Percentiles rank a stretch among this genome's conserved stretches.
Evolutionary conservation across 2,329 filamentous ascomycete genomes (phyloP).

Genomic region (Aspergillus sp.): DNA sequence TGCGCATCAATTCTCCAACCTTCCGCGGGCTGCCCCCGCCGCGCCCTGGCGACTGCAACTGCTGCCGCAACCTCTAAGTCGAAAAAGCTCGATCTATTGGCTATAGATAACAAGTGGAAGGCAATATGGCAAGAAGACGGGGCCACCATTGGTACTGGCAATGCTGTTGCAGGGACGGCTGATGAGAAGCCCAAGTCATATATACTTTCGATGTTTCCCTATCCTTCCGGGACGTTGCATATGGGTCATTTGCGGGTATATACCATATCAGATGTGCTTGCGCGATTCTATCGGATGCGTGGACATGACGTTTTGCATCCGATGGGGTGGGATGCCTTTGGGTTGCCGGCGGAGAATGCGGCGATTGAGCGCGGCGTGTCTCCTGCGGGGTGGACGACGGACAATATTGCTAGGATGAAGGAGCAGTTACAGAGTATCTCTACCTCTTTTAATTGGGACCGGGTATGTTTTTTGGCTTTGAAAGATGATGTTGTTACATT

Average conservation of each 20-base stretch:
- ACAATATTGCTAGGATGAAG: slow-evolving; percentile 84
- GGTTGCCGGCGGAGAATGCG: slow-evolving; percentile 86
- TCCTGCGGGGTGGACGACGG: slow-evolving; percentile 74
- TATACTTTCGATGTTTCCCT: slow-evolving; percentile 89
- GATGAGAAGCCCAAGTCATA: slow-evolving; percentile 54
- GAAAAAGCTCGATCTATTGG: slow-evolving; percentile 43
- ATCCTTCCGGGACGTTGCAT: slow-evolving; percentile 83
- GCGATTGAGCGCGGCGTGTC: slow-evolving; percentile 79
- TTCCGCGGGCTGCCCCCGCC: slow-evolving; percentile 14
- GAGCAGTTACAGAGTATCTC: slow-evolving; percentile 76
- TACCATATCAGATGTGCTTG: slow-evolving; percentile 82
- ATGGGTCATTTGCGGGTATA: slow-evolving; percentile 87
- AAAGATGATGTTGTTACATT: not conserved
- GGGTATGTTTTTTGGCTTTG: slow-evolving; percentile 54
- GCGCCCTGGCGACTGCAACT: slow-evolving; percentile 22
- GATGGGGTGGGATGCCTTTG: slow-evolving; percentile 96
- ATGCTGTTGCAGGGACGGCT: not conserved
- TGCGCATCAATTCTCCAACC: slow-evolving; percentile 14
- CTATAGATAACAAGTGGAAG: slow-evolving; percentile 58
- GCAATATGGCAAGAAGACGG: slow-evolving; percentile 44
- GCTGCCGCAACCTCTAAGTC: slow-evolving; percentile 13
- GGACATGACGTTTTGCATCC: slow-evolving; percentile 76
- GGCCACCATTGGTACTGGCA: slow-evolving; percentile 1
- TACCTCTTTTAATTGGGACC: slow-evolving; percentile 78
- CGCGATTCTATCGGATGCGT: slow-evolving; percentile 72